Evolutionary conservation across 495 filamentous ascomycete genomes (phyloP).

Genomic region (Daldinia childiae): DNA sequence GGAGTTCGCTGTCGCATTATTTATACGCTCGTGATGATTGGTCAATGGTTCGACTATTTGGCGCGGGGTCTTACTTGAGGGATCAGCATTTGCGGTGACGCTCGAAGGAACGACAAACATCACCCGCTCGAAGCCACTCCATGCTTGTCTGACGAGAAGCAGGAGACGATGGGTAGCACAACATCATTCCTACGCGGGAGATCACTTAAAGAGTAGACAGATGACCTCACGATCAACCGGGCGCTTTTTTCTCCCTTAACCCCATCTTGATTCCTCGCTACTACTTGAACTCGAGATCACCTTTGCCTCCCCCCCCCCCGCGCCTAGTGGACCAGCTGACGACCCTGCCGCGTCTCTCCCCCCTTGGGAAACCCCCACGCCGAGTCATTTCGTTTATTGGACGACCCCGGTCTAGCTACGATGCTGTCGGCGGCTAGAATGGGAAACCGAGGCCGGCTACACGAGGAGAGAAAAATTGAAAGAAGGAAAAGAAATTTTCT

Average conservation of each 20-base stretch:
- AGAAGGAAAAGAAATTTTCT: slow-evolving; percentile 5
- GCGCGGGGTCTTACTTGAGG: slow-evolving; percentile 30
- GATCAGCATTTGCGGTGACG: slow-evolving; percentile 30
- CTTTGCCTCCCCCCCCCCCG: slow-evolving; percentile 21
- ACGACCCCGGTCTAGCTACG: slow-evolving; percentile 23
- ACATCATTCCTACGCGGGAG: slow-evolving; percentile 27
- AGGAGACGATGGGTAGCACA: slow-evolving; percentile 33
- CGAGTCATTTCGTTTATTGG: slow-evolving; percentile 41
- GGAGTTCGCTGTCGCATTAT: slow-evolving; percentile 36
- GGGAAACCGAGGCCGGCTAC: slow-evolving; percentile 40
- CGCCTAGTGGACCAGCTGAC: slow-evolving; percentile 37
- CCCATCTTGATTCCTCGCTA: slow-evolving; percentile 24
- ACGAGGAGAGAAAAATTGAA: slow-evolving; percentile 2
- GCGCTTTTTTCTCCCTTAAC: slow-evolving; percentile 18
- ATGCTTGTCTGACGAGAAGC: slow-evolving; percentile 32
- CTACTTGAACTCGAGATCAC: slow-evolving; percentile 15
- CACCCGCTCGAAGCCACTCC: slow-evolving; percentile 29
- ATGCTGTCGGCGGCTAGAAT: slow-evolving; percentile 40
- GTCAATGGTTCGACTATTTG: slow-evolving; percentile 35
- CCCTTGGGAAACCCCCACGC: slow-evolving; percentile 43
- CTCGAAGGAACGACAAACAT: slow-evolving; percentile 35
- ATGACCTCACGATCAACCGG: slow-evolving; percentile 42
- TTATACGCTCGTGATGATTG: slow-evolving; percentile 34
- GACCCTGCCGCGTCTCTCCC: slow-evolving; percentile 30
- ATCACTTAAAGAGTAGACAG: slow-evolving; percentile 26